phyloP scores from a whole-genome alignment of 352 stramenopile species.

The Phytophthora chlamydospora region DNA sequence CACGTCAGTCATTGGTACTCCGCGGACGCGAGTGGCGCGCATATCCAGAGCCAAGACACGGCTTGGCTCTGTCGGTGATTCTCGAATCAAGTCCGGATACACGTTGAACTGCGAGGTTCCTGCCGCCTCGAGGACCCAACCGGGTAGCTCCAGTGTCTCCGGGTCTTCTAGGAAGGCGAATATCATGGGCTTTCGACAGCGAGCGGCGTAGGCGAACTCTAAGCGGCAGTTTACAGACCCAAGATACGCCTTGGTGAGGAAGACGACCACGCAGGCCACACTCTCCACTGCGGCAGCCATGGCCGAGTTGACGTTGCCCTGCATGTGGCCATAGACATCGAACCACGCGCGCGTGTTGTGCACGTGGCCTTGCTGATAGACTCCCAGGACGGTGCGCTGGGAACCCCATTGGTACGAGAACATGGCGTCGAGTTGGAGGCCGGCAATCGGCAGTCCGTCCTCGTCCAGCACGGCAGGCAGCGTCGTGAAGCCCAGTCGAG shows the following conservation, averaged over 20 bases:
- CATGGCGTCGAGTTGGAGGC: constrained; percentile 55
- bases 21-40: constrained; percentile 30
- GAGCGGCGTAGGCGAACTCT: constrained; percentile 57
- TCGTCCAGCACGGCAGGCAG: constrained; percentile 47
- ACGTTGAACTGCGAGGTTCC: constrained; percentile 42
- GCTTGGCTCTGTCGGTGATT: constrained; percentile 6
- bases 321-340: constrained; percentile 68
- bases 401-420: constrained; percentile 67
- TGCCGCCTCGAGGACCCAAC: constrained; percentile 45
- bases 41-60: constrained; percentile 45
- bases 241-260: constrained; percentile 55
- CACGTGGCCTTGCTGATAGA: constrained; percentile 51
- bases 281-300: constrained; percentile 66
- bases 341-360: constrained; percentile 55
- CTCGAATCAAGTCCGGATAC: constrained; percentile 37
- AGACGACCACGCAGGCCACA: constrained; percentile 61
- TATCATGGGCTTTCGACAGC: constrained; percentile 49
- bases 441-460: constrained; percentile 41
- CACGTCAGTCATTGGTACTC: constrained; percentile 36
- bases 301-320: constrained; percentile 67
- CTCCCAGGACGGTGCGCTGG: constrained; percentile 43
- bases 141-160: constrained; percentile 30
- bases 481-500: constrained; percentile 30
- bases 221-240: constrained; percentile 62
- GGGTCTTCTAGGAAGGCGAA: constrained; percentile 55